Evolutionary conservation across 805 yeast genomes (phyloP), one percentile per base, ranked within the genome.

Genomic region (Barnettozyma botsteinii): DNA sequence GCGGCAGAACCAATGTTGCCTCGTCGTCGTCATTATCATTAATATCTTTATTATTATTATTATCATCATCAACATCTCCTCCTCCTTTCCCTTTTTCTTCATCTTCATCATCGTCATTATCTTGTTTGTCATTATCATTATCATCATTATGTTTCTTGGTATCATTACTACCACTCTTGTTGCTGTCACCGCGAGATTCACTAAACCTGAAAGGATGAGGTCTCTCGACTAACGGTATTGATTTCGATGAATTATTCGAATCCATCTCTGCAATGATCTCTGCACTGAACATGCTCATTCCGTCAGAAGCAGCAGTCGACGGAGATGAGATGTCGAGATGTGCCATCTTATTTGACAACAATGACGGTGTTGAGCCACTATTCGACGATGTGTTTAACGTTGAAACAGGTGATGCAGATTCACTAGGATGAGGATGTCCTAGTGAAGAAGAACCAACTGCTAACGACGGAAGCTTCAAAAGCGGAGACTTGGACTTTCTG

Each of bases 391-490:
- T 22, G 34, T 20, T 37, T 28, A 33, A 27, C 23, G 28, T 40
- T 8, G 10, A 15, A 17, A n/a, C n/a, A 4, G 33, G 18, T 22
- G 35, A 41, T 19, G 33, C 7, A 13, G 26, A 26, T 12, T 21
- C 10, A 5, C 21, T 27, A 33, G 18, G n/a, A 27, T 9, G 9
- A 24, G 5, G 6, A 12, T 27, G 33, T 24, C 11, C 34, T 14
- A 15, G 30, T 15, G 26, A 31, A 11, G 37, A 31, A 20, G 25
- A 31, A 17, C 47, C 49, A 28, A 56, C 56, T 8, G 56, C 34
- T 7, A 59, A 41, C 5, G 62, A 55, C 13, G 77, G 75, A 17
- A 72, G 65, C 25, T 66, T 65, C 31, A 71, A 51, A 30, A 64
- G 57, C 24, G 76, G 77, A 3, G 75, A 67, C 21, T 64, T 65